Evolutionary conservation across 75 land plant genomes (phyloP).

Genomic region (Cupressus sempervirens): DNA sequence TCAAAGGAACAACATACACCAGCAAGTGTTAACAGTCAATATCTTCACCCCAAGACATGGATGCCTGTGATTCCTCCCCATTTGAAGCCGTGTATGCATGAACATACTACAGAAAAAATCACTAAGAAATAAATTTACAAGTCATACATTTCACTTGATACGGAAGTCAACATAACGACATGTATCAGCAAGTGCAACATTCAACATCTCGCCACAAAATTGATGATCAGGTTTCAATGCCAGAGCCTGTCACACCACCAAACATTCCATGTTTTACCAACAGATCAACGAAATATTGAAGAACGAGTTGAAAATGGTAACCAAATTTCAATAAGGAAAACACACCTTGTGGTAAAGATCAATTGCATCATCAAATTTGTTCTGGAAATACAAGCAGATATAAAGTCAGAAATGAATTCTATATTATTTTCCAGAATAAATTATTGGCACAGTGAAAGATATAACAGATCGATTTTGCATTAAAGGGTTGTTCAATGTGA

Average conservation of each 20-base stretch:
- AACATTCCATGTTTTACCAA: background rate
- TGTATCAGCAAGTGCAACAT: constrained; percentile 68
- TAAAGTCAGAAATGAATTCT: background rate
- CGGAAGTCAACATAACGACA: background rate
- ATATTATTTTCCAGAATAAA: background rate
- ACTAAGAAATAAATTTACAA: background rate
- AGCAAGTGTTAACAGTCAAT: constrained; percentile 61
- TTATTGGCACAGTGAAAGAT: background rate
- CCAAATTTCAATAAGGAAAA: background rate
- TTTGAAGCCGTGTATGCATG: background rate
- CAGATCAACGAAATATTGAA: background rate
- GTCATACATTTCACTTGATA: background rate
- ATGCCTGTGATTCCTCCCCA: background rate
- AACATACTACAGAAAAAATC: background rate
- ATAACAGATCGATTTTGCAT: background rate
- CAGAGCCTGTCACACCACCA: constrained; percentile 55
- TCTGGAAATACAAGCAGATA: constrained; percentile 34
- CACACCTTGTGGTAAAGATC: constrained; percentile 87
- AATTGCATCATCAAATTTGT: constrained; percentile 69
- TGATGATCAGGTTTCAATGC: constrained; percentile 88
- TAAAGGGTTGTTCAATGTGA: background rate
- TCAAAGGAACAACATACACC: constrained; percentile 34
- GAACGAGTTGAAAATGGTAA: background rate
- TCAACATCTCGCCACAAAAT: constrained; percentile 94
- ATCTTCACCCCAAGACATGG: constrained; percentile 34